Evolutionary conservation across 2,329 filamentous ascomycete species (phyloP), one percentile per base, ranked within the genome.

Genomic region (Hypocreales sp.): DNA sequence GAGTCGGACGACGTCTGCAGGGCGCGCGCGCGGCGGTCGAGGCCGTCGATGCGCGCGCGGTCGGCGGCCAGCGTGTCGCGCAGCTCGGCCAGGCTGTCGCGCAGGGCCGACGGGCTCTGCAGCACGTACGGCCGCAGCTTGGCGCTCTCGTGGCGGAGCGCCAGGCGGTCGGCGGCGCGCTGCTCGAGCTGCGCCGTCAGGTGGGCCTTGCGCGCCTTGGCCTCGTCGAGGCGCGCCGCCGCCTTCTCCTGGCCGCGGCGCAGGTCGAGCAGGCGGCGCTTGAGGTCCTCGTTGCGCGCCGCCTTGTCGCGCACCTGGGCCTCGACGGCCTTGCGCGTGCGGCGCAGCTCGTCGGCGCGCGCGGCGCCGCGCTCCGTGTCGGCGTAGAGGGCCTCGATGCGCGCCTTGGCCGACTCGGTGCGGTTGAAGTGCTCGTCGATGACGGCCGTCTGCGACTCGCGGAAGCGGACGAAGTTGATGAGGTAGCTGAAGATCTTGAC

Each of bases 391-490:
- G 76, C 68, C 54, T 95, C 87, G 44, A 95, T 94, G 35, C 79
- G 73, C 28, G 76, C 63, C 55, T 93, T 94, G 2, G 80, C 86
- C 32, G 70, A 72, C 53, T 94, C 83, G 9, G 80, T 72, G 43
- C 82, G 86, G 60, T 93, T 90, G 59, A 90, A 90, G 55, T 95
- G 80, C 49, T 92, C 73, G 48, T 94, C 86, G 37, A 95, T 93
- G 17, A 90, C 73, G 21, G 64, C 61, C 1, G 84, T 92, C 53
- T 95, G 87, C 35, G 79, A 84, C 57, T 94, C 86, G 41, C 90
- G 79, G 57, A 95, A 98, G 28, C 90, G 76, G 40, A 95, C 86
- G 54, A 98, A 98, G 56, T 98, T 98, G 61, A 98, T 98, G 37
- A 95, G 71, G 54, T 94, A 94, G 38, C 82, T 92, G 50, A 98